Conservation (phyloP, 345 rosid genomes). For the Hibiscus trionum region DNA sequence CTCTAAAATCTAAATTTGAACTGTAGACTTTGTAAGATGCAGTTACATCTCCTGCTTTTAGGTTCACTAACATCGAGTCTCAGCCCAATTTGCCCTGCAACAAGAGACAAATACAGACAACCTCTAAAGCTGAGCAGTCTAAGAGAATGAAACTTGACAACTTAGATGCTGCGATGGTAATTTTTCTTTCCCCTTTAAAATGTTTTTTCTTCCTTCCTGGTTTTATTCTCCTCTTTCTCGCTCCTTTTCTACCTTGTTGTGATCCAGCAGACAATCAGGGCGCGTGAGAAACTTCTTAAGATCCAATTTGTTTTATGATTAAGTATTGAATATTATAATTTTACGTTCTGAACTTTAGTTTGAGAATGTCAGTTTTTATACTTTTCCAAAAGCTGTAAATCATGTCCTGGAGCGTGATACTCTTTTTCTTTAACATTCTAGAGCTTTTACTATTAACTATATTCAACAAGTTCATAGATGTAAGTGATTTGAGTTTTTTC, state of each 20-base stretch:
- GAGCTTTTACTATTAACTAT: not conserved
- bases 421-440: not conserved
- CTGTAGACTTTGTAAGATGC: not conserved
- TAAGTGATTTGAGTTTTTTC: not conserved
- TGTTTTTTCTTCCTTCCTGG: not conserved
- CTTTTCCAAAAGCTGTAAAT: not conserved
- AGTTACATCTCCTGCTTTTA: slow-evolving; percentile 17
- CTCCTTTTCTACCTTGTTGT: not conserved
- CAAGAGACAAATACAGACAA: slow-evolving; percentile 47
- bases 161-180: slow-evolving; percentile 39
- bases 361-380: not conserved
- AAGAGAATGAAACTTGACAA: slow-evolving; percentile 50
- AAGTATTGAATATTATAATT: not conserved
- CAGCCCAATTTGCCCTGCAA: slow-evolving; percentile 22
- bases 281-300: not conserved
- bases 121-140: slow-evolving; percentile 35
- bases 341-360: slow-evolving; percentile 7
- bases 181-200: not conserved
- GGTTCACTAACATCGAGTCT: slow-evolving; percentile 61
- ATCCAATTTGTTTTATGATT: not conserved
- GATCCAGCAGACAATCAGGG: not conserved
- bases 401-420: not conserved
- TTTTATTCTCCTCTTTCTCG: not conserved
- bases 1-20: no score
- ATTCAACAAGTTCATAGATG: not conserved